Evolutionary conservation across 345 rosid species (phyloP).

Genomic region (Theobroma cacao): DNA sequence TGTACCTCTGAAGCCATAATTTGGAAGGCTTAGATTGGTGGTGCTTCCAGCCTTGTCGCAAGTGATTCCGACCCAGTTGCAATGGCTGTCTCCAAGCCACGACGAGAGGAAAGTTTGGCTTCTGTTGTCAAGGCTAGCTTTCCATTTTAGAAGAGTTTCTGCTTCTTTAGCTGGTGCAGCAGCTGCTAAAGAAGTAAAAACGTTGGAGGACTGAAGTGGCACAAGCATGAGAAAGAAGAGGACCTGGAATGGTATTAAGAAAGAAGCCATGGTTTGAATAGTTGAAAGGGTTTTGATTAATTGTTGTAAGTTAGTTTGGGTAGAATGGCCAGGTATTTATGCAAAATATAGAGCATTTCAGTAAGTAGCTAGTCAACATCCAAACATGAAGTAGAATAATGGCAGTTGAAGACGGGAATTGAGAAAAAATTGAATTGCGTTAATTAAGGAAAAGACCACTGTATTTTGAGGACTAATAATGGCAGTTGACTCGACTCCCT

Average conservation of each 20-base stretch:
- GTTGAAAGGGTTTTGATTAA: neutral
- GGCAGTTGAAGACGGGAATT: too few relatives aligned
- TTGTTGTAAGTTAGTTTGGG: neutral
- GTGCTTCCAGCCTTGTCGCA: too few relatives aligned
- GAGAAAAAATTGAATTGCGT: too few relatives aligned
- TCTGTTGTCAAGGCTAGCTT: neutral
- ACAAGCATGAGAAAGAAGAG: neutral
- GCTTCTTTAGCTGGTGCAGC: neutral
- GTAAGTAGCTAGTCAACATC: too few relatives aligned
- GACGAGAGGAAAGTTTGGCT: neutral
- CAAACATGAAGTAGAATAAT: too few relatives aligned
- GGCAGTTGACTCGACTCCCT: too few relatives aligned
- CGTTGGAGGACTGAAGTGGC: neutral
- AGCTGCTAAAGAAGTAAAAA: neutral
- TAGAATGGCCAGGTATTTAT: neutral
- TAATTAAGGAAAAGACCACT: too few relatives aligned
- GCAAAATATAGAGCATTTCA: neutral
- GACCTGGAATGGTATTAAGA: neutral
- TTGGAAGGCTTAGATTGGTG: too few relatives aligned
- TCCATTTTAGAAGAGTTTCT: neutral
- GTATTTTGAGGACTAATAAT: too few relatives aligned
- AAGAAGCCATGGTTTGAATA: neutral
- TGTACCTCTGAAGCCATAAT: neutral
- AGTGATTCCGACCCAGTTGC: neutral
- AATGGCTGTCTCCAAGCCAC: neutral